Conservation (phyloP, 129 eudicot species). For the Logfia minima region DNA sequence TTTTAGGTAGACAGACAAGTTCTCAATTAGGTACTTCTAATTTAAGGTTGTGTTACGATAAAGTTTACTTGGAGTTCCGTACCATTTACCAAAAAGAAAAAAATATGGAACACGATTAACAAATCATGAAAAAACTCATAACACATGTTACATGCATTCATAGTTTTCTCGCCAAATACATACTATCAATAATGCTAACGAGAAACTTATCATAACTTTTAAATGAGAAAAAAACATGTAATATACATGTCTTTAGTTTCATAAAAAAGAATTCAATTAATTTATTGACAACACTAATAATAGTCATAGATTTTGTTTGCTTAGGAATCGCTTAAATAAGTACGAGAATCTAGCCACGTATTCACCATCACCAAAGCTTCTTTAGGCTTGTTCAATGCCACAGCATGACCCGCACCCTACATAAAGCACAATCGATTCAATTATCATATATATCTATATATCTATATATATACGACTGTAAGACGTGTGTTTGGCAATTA, state of each 20-base stretch:
- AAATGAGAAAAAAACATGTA: not conserved
- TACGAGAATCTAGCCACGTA: conserved; percentile 18
- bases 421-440: not conserved
- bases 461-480: too few species aligned
- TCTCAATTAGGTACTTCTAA: too few species aligned
- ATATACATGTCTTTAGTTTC: not conserved
- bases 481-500: too few species aligned
- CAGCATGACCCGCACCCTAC: conserved; percentile 28
- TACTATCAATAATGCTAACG: not conserved
- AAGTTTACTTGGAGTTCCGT: too few species aligned
- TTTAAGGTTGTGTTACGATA: too few species aligned
- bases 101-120: too few species aligned
- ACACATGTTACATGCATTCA: not conserved
- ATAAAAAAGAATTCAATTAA: not conserved
- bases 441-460: too few species aligned
- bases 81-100: too few species aligned
- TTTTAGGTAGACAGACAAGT: too few species aligned
- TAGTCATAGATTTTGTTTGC: not conserved
- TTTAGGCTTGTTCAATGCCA: conserved; percentile 23
- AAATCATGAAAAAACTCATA: too few species aligned
- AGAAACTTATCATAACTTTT: not conserved
- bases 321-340: conserved; percentile 16
- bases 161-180: not conserved
- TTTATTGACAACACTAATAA: not conserved
- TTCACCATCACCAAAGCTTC: conserved; percentile 22